These are phyloP conservation scores for Beauveria brongniartii DNA, from an alignment of 2,329 filamentous ascomycete genomes.

Conservation along the genomic window DNA sequence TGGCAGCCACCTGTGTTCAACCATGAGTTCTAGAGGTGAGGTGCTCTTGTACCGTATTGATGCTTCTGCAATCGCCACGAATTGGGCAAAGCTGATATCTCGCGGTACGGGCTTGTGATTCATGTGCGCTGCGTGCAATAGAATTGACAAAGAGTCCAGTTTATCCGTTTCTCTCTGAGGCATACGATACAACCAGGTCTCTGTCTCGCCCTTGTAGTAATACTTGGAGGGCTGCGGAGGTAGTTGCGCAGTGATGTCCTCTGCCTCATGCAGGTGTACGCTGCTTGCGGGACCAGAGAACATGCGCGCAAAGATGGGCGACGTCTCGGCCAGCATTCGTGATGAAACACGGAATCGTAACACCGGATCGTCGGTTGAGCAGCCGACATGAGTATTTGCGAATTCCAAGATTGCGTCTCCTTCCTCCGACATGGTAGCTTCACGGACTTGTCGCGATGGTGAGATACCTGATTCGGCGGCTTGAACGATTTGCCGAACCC, in stretches of 20 bases:
- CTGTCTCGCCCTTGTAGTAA: slow-evolving; percentile 34
- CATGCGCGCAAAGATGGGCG: slow-evolving; percentile 43
- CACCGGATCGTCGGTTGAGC: slow-evolving; percentile 26
- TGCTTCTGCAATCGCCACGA: slow-evolving; percentile 44
- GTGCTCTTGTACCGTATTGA: slow-evolving; percentile 44
- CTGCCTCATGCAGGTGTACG: slow-evolving; percentile 27
- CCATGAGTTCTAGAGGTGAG: slow-evolving; percentile 39
- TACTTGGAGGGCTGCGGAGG: slow-evolving; percentile 29
- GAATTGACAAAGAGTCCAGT: slow-evolving; percentile 32
- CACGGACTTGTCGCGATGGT: slow-evolving; percentile 30
- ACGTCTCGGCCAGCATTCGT: slow-evolving; percentile 40
- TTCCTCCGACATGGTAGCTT: slow-evolving; percentile 34
- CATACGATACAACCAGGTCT: slow-evolving; percentile 43
- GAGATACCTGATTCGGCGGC: slow-evolving; percentile 33
- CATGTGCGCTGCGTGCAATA: slow-evolving; percentile 45
- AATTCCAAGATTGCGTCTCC: slow-evolving; percentile 47
- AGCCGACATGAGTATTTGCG: slow-evolving; percentile 31
- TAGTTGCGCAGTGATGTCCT: slow-evolving; percentile 27
- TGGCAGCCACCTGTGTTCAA: slow-evolving; percentile 44
- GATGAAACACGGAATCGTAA: slow-evolving; percentile 45
- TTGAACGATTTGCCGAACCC: slow-evolving; percentile 32
- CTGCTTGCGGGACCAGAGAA: slow-evolving; percentile 28
- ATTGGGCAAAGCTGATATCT: slow-evolving; percentile 38
- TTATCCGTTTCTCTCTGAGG: slow-evolving; percentile 40
- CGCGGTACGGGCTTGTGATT: slow-evolving; percentile 38